These are phyloP conservation scores for Fusarium goolgardi DNA, from an alignment of 2,329 filamentous ascomycete species.

Conservation along the genomic window DNA sequence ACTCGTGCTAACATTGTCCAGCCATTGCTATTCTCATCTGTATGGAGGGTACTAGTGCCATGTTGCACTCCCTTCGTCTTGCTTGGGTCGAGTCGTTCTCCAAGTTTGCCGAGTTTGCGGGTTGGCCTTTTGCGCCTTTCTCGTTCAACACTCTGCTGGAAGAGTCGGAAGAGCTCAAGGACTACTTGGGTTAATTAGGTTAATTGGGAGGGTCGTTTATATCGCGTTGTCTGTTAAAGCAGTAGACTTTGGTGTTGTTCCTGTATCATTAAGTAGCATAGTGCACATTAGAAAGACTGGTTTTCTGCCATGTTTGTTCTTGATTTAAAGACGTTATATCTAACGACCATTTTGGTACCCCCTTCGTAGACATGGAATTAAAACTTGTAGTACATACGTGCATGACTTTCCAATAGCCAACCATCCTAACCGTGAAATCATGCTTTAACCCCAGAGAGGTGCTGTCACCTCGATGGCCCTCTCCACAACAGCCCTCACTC, in stretches of 20 bases:
- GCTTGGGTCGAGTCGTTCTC: constrained; percentile 99
- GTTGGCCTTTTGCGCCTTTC: constrained; percentile 88
- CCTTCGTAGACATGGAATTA: not conserved
- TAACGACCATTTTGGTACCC: not conserved
- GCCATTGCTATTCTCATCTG: constrained; percentile 77
- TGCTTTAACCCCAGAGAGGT: constrained; percentile 69
- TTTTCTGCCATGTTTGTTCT: constrained; percentile 21
- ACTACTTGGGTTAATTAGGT: constrained; percentile 61
- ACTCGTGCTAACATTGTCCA: constrained; percentile 46
- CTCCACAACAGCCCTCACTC: constrained; percentile 90
- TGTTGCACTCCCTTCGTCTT: constrained; percentile 90
- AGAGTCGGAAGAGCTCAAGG: constrained; percentile 76
- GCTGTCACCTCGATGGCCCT: constrained; percentile 88
- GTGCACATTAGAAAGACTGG: constrained; percentile 43
- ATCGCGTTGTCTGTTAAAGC: constrained; percentile 36
- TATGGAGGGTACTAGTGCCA: constrained; percentile 96
- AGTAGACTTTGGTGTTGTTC: constrained; percentile 50
- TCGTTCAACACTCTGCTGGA: constrained; percentile 87
- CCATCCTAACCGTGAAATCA: not conserved
- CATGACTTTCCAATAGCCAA: not conserved
- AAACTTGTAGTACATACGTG: not conserved
- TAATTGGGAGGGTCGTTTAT: constrained; percentile 44
- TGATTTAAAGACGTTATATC: not conserved
- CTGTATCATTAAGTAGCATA: constrained; percentile 50
- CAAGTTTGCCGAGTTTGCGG: constrained; percentile 94